Evolutionary conservation across 441 rosid species (phyloP), one percentile per base, ranked within the genome.

Genomic region (Flueggea neowawraea): DNA sequence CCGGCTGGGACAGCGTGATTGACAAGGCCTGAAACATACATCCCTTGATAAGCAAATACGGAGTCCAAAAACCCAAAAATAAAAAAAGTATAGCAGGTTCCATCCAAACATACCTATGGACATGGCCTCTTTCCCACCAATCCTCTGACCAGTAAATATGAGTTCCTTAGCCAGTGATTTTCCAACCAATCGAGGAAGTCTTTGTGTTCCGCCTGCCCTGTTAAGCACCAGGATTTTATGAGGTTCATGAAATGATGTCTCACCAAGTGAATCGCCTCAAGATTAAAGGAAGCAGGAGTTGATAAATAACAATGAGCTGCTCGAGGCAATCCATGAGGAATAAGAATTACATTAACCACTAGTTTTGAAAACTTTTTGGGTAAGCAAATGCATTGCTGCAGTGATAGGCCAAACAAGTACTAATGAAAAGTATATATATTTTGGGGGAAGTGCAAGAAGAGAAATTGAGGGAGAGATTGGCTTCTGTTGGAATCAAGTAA

Each of bases 201-300:
- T 69, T 61, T 87, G 95, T 60, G 98, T 88, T 71, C 97, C 97
- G 67, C 96, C 96, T 48, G 93, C 93, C 57, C 97, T 90, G 82
- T 60, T 39, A 52, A 68, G 64, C 67, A 65, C 70, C 71, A 58
- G 58, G 50, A 58, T 54, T 67, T 8, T 17, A 54, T 50, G 41
- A 57, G 69, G 55, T 22, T 22, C 28, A 22, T 22, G 28, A 12
- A 49, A 64, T 45, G 48, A 60, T 47, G 50, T 54, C 43, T 39
- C 14, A 41, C 57, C 28, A 22, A 22, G 28, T 22, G 28, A 22
- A 22, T 2, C 28, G n/a, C 28, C 28, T 22, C 28, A 1, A 22
- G 28, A 22, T 22, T 22, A 22, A 22, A 22, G 28, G 2, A 1
- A 22, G 28, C 28, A 22, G 28, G 28, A 22, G 28, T 22, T 22